phyloP scores from a whole-genome alignment of 2,329 filamentous ascomycete genomes.

The Plenodomus biglobosus region DNA sequence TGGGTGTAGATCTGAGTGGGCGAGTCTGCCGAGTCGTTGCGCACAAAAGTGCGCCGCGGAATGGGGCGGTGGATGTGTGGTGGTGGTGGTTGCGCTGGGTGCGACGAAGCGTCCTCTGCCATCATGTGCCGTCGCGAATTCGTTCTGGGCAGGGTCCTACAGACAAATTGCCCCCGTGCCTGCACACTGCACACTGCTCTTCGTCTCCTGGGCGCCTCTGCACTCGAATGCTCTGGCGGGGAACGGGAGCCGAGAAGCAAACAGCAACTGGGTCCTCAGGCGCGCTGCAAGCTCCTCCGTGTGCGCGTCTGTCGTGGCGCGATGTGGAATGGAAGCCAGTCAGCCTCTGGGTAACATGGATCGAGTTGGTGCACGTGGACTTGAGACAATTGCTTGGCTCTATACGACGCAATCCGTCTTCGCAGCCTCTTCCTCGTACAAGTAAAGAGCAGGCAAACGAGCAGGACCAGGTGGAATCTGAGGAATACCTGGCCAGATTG shows the following conservation, averaged over 20 bases:
- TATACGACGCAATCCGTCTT: constrained; percentile 12
- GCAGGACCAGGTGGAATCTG: constrained; percentile 5
- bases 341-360: constrained; percentile 16
- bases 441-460: constrained; percentile 23
- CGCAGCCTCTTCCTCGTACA: constrained; percentile 30
- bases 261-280: not conserved
- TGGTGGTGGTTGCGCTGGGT: constrained; percentile 24
- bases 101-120: constrained; percentile 34
- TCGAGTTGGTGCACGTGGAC: constrained; percentile 30
- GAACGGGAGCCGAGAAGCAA: not conserved
- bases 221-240: not conserved
- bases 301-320: not conserved
- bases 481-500: constrained; percentile 2
- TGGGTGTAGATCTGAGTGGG: constrained; percentile 25
- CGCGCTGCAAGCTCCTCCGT: not conserved
- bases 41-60: constrained; percentile 41
- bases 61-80: constrained; percentile 43
- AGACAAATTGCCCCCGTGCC: not conserved
- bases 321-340: constrained; percentile 21
- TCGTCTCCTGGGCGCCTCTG: no score
- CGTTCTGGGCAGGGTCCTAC: constrained; percentile 10
- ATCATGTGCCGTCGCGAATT: constrained; percentile 17
- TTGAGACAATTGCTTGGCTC: constrained; percentile 16
- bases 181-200: no score
- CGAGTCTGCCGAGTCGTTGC: constrained; percentile 30